Evolutionary conservation across 2,329 filamentous ascomycete genomes (phyloP).

Genomic region (Parafenestella ontariensis): DNA sequence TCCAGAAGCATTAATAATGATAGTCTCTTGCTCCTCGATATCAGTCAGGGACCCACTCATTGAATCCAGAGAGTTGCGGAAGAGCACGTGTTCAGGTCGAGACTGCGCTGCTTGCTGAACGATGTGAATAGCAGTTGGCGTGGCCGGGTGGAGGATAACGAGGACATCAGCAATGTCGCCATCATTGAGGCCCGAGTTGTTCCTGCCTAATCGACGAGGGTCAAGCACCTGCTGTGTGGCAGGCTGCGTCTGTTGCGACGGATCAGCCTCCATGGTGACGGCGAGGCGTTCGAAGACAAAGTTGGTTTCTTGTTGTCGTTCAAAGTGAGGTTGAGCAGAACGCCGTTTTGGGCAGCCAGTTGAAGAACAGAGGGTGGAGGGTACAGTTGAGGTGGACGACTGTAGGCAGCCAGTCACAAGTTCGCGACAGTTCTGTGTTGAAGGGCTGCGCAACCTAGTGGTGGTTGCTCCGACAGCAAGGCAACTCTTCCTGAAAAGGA

Average conservation of each 20-base stretch:
- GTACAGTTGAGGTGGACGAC: not conserved
- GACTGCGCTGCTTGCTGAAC: constrained; percentile 63
- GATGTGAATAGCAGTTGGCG: constrained; percentile 73
- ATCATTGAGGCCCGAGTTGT: constrained; percentile 82
- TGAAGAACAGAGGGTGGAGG: not conserved
- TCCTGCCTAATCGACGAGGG: constrained; percentile 77
- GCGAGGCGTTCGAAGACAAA: not conserved
- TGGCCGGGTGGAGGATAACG: constrained; percentile 83
- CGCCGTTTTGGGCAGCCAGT: not conserved
- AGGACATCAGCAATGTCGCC: constrained; percentile 87
- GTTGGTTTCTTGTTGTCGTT: not conserved
- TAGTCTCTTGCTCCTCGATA: constrained; percentile 54
- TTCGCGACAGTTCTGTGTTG: not conserved
- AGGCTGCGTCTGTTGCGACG: constrained; percentile 59
- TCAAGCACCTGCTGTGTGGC: constrained; percentile 84
- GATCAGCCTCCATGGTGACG: constrained; percentile 24
- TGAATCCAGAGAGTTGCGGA: constrained; percentile 51
- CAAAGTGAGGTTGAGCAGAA: not conserved
- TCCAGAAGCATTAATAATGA: constrained; percentile 54
- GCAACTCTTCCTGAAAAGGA: not conserved
- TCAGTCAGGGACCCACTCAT: constrained; percentile 47
- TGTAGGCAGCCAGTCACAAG: not conserved
- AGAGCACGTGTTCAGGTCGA: constrained; percentile 67
- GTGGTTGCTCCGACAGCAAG: constrained; percentile 7
- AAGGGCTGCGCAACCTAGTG: constrained; percentile 5